Evolutionary conservation across 1,139 yeast species (phyloP).

Genomic region (Meyerozyma athensensis): DNA sequence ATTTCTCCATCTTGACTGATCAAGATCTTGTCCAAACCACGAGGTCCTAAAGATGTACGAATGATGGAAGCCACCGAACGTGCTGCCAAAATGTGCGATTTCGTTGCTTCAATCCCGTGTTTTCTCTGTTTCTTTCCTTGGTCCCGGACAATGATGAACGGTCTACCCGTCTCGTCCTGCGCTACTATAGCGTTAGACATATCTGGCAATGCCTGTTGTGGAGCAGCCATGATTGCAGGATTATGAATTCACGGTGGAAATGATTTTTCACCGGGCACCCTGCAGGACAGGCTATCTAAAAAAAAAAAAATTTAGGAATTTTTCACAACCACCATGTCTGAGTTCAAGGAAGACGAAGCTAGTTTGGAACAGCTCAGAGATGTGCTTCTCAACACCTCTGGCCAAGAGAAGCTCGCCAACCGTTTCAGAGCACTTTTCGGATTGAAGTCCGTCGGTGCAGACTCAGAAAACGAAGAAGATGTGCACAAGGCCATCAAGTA

Average conservation of each 20-base stretch:
- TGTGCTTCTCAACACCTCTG: constrained; percentile 56
- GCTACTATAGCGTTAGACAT: constrained; percentile 97
- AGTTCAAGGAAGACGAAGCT: not conserved
- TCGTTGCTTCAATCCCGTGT: constrained; percentile 93
- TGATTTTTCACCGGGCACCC: not conserved
- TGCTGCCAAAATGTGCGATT: constrained; percentile 92
- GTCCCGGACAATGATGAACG: constrained; percentile 94
- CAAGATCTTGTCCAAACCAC: constrained; percentile 95
- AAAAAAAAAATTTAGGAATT: not conserved
- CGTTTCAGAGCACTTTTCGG: constrained; percentile 93
- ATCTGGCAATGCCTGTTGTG: constrained; percentile 61
- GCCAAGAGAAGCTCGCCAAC: constrained; percentile 70
- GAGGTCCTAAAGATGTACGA: constrained; percentile 90
- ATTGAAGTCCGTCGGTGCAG: constrained; percentile 78
- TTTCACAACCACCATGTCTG: not conserved
- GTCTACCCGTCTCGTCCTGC: constrained; percentile 98
- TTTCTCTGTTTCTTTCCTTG: constrained; percentile 91
- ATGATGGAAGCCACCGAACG: constrained; percentile 91
- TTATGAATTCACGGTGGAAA: not conserved
- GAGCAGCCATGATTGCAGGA: constrained; percentile 23
- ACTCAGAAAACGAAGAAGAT: constrained; percentile 46
- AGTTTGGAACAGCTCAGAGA: constrained; percentile 64
- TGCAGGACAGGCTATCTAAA: not conserved
- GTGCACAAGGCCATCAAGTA: constrained; percentile 66
- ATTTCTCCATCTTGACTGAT: constrained; percentile 95